Evolutionary conservation across 371 early-diverging fungal genomes (phyloP), one percentile per base, ranked within the genome.

Genomic region (Dinochytrium kinnereticum): DNA sequence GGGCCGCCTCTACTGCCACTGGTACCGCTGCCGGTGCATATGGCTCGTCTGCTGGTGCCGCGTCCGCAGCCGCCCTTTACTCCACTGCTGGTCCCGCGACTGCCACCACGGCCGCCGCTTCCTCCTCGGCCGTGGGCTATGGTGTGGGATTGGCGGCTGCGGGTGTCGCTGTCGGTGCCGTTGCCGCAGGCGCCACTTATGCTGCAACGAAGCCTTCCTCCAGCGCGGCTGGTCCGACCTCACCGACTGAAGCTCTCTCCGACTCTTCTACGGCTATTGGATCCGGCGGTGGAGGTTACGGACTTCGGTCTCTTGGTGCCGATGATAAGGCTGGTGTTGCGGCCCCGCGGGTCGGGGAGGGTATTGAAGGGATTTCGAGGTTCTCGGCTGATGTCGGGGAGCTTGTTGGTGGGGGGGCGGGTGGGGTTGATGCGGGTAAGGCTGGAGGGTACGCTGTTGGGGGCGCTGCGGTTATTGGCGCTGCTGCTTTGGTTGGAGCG

Each of bases 311-410:
- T 7, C n/a, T n/a, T n/a, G n/a, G n/a, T n/a, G n/a, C n/a, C n/a
- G n/a, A n/a, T n/a, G n/a, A n/a, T n/a, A n/a, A n/a, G n/a, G 34
- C 64, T 2, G 33, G 33, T 28, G 34, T 33, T 3, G 64, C 19
- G 13, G 10, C 37, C 33, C 64, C 64, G 33, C 19, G 33, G 64
- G 37, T 64, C 64, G 64, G 64, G 33, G 64, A 64, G 36, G 64
- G 64, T 24, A 30, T 64, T 33, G 64, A 64, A 34, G 64, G 64
- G 64, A 64, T 64, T 34, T 66, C 38, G 28, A 66, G 66, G 40
- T 44, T 44, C 49, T 40, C 39, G 5, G 39, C 2, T 15, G 44
- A 38, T 37, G 49, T 19, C 3, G 30, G 44, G 3, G 66, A 66
- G 44, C 30, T 55, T 36, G 66, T 5, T 10, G 38, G 44, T 44